phyloP scores from a whole-genome alignment of 2,329 filamentous ascomycete species.

The Arachnomyces sp. region DNA sequence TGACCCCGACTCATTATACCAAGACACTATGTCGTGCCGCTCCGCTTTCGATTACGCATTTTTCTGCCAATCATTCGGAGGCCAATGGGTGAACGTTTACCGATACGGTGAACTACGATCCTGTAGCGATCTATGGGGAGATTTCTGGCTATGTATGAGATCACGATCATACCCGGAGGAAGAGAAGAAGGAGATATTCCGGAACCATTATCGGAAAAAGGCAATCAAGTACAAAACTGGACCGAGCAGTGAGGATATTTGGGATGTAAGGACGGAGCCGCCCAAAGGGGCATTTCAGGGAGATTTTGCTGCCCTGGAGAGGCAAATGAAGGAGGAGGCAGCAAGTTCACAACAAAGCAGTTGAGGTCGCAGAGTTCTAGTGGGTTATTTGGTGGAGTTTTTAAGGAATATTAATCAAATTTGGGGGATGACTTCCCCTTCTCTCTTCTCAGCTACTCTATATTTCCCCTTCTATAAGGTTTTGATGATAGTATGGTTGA shows the following conservation, averaged over 20 bases:
- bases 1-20: conserved; percentile 63
- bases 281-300: conserved; percentile 46
- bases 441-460: neutral
- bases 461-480: neutral
- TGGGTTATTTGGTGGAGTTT: neutral
- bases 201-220: conserved; percentile 61
- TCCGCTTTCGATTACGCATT: conserved; percentile 87
- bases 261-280: conserved; percentile 63
- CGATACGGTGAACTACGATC: conserved; percentile 68
- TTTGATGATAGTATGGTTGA: no score
- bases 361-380: conserved; percentile 9
- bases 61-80: conserved; percentile 85
- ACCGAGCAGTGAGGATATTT: conserved; percentile 81
- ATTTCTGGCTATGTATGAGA: conserved; percentile 98
- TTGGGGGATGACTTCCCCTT: no score
- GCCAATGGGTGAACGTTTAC: conserved; percentile 88
- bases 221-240: conserved; percentile 59
- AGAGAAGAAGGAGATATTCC: conserved; percentile 53
- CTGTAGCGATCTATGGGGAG: conserved; percentile 80
- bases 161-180: conserved; percentile 56
- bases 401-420: neutral
- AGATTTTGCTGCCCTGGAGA: conserved; percentile 36
- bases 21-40: conserved; percentile 78
- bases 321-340: conserved; percentile 35
- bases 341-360: conserved; percentile 23